Percentiles rank a stretch among this genome's conserved stretches.
Evolutionary conservation across 1,284 basidiomycete species (phyloP).

Genomic region (Apiotrichum domesticum): DNA sequence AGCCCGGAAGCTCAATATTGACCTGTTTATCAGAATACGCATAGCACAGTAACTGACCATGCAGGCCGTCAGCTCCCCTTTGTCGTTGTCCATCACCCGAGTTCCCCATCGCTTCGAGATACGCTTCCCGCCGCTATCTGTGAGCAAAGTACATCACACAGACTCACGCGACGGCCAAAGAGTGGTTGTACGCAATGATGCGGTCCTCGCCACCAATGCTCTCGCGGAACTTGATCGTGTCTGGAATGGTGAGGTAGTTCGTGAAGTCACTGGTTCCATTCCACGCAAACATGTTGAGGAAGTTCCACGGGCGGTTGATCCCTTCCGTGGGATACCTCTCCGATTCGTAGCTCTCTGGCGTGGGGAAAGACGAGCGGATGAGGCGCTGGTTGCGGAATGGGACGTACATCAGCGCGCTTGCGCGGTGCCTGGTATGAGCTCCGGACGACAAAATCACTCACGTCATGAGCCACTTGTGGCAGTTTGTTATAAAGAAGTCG

Average conservation of each 20-base stretch:
- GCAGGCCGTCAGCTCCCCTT: slow-evolving; percentile 60
- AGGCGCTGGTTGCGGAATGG: slow-evolving; percentile 71
- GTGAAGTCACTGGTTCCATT: slow-evolving; percentile 36
- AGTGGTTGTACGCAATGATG: slow-evolving; percentile 69
- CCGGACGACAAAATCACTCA: slow-evolving; percentile 2
- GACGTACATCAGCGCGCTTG: slow-evolving; percentile 68
- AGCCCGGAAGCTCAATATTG: slow-evolving; percentile 44
- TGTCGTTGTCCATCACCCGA: slow-evolving; percentile 56
- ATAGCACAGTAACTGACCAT: slow-evolving; percentile 56
- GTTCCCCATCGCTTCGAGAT: slow-evolving; percentile 64
- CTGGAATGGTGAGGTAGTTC: slow-evolving; percentile 23
- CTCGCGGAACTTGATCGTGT: slow-evolving; percentile 69
- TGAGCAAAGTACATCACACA: not conserved
- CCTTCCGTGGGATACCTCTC: slow-evolving; percentile 37
- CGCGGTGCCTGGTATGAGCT: slow-evolving; percentile 55
- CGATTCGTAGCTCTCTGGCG: slow-evolving; percentile 57
- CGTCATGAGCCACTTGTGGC: slow-evolving; percentile 70
- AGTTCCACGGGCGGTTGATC: slow-evolving; percentile 44
- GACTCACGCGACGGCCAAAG: slow-evolving; percentile 57
- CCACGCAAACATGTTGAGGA: slow-evolving; percentile 47
- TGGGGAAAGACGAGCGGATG: slow-evolving; percentile 69
- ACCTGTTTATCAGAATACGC: slow-evolving; percentile 26
- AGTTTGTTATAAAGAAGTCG: slow-evolving; percentile 80
- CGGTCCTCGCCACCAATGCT: slow-evolving; percentile 76
- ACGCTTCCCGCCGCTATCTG: slow-evolving; percentile 55